These are phyloP conservation scores for Lepiota venenata DNA, from an alignment of 768 basidiomycete genomes.

Conservation along the genomic window DNA sequence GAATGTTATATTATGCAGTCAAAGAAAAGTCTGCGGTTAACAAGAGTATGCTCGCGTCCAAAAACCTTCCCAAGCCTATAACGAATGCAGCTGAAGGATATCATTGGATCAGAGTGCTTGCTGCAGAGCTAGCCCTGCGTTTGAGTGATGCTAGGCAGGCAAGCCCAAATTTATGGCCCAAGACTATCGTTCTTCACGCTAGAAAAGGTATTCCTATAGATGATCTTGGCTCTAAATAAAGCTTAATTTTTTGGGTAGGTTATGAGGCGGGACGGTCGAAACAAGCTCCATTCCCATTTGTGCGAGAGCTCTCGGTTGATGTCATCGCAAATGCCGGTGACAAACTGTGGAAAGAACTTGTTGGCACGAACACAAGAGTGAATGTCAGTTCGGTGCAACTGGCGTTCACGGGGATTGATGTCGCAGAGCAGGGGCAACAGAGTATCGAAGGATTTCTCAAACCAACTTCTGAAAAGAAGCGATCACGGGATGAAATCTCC, in stretches of 20 bases:
- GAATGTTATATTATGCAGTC: slow-evolving; percentile 42
- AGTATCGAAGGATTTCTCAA: slow-evolving; percentile 88
- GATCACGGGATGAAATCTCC: slow-evolving; percentile 30
- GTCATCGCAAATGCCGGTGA: slow-evolving; percentile 72
- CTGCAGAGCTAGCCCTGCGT: slow-evolving; percentile 85
- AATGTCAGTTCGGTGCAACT: slow-evolving; percentile 73
- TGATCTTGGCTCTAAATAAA: neutral
- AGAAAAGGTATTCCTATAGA: slow-evolving; percentile 52
- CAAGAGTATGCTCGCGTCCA: slow-evolving; percentile 97
- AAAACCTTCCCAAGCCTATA: slow-evolving; percentile 83
- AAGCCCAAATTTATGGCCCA: slow-evolving; percentile 85
- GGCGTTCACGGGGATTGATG: slow-evolving; percentile 76
- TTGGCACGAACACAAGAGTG: slow-evolving; percentile 52
- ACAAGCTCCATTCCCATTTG: slow-evolving; percentile 87
- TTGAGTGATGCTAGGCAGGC: slow-evolving; percentile 77
- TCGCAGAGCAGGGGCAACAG: slow-evolving; percentile 73
- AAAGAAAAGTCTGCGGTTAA: slow-evolving; percentile 75
- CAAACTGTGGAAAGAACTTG: slow-evolving; percentile 83
- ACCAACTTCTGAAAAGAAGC: slow-evolving; percentile 33
- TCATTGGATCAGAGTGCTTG: slow-evolving; percentile 90
- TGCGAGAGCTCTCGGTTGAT: slow-evolving; percentile 69
- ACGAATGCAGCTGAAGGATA: slow-evolving; percentile 70
- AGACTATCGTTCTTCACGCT: slow-evolving; percentile 77
- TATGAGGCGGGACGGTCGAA: slow-evolving; percentile 53
- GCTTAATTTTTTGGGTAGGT: slow-evolving; percentile 6